phyloP scores from a whole-genome alignment of 2,329 filamentous ascomycete species.

The Fusarium sp. region DNA sequence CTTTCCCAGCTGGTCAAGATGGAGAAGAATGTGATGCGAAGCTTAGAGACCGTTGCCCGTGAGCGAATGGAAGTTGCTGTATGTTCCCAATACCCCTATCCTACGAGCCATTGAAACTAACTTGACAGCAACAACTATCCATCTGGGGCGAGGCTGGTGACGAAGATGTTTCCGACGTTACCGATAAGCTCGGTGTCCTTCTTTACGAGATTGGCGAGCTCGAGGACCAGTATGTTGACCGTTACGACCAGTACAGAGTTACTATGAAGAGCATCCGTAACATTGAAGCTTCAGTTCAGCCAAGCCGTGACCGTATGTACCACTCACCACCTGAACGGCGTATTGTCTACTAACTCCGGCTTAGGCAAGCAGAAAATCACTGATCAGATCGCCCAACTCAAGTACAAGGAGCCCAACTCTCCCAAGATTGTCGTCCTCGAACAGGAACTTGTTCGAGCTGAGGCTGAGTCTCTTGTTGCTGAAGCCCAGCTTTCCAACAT shows the following conservation, averaged over 20 bases:
- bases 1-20: conserved; percentile 98
- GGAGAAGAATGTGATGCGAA: conserved; percentile 99
- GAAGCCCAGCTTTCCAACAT: conserved; percentile 99
- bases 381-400: conserved; percentile 97
- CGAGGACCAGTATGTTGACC: conserved; percentile 97
- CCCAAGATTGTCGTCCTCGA: conserved; percentile 97
- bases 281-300: conserved; percentile 98
- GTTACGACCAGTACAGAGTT: conserved; percentile 98
- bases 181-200: conserved; percentile 96
- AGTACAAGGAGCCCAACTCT: conserved; percentile 99
- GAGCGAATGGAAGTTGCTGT: conserved; percentile 99
- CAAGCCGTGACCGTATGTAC: conserved; percentile 89
- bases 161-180: conserved; percentile 98
- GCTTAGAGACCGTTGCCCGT: conserved; percentile 91
- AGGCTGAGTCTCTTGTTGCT: conserved; percentile 98
- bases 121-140: conserved; percentile 89
- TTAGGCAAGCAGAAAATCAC: conserved; percentile 98
- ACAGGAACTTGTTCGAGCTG: conserved; percentile 96
- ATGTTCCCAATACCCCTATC: conserved; percentile 54
- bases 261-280: conserved; percentile 99
- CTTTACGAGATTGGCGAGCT: conserved; percentile 99
- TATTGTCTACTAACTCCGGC: conserved; percentile 1
- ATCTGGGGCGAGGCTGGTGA: conserved; percentile 96
- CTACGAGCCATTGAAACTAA: conserved; percentile 8
- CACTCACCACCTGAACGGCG: not conserved